These are phyloP conservation scores for Leccinellum luteum DNA, from an alignment of 768 basidiomycete species.

Conservation along the genomic window DNA sequence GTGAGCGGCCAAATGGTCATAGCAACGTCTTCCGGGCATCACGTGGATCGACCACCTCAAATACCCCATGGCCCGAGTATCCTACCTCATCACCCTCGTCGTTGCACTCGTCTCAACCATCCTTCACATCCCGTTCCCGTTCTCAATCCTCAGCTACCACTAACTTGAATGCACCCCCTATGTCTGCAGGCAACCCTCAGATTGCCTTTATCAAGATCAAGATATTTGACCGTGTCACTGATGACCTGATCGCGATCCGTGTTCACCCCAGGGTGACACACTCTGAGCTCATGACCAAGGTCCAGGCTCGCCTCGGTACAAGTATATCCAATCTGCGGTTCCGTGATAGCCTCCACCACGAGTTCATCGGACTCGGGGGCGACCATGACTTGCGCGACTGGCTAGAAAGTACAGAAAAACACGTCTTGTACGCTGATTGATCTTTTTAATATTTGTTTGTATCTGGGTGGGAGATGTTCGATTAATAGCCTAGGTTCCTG, in stretches of 20 bases:
- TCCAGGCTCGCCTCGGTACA: conserved; percentile 79
- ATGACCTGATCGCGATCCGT: conserved; percentile 95
- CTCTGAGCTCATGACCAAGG: conserved; percentile 86
- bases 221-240: conserved; percentile 89
- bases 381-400: conserved; percentile 68
- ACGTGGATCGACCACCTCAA: conserved; percentile 28
- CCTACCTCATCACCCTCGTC: conserved; percentile 46
- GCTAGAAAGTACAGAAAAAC: conserved; percentile 78
- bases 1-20: conserved; percentile 25
- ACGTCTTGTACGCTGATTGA: conserved; percentile 79
- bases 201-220: conserved; percentile 97
- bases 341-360: conserved; percentile 67
- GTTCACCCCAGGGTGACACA: conserved; percentile 92
- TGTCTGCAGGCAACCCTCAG: conserved; percentile 75
- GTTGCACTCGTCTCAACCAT: conserved; percentile 50
- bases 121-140: conserved; percentile 50
- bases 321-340: conserved; percentile 71
- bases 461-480: conserved; percentile 9
- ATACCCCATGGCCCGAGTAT: conserved; percentile 27
- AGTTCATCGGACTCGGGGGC: conserved; percentile 58
- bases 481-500: conserved; percentile 30
- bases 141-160: conserved; percentile 52
- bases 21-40: conserved; percentile 27
- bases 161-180: conserved; percentile 62
- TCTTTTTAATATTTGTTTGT: conserved; percentile 7